Percentiles rank a stretch among this genome's conserved stretches.
Conservation (phyloP, 768 basidiomycete genomes). For the Russula sp. region DNA sequence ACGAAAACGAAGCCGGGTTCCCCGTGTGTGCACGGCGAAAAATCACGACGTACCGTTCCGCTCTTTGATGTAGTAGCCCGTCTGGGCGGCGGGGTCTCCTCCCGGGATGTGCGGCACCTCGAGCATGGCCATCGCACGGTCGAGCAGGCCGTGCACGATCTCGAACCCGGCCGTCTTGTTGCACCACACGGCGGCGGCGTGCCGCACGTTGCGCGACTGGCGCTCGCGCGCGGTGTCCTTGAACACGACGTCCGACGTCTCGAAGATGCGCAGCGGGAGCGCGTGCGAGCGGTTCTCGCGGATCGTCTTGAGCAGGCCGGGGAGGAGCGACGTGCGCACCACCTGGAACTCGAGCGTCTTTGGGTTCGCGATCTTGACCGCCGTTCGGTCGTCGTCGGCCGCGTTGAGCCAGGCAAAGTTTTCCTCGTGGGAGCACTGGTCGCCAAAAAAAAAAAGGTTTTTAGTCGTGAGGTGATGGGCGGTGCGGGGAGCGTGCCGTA, state of each 20-base stretch:
- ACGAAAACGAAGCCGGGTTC: too few relatives aligned
- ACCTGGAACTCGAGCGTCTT: slow-evolving; percentile 98
- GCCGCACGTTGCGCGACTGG: slow-evolving; percentile 81
- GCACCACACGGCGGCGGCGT: slow-evolving; percentile 90
- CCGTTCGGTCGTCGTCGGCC: slow-evolving; percentile 70
- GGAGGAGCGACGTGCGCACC: slow-evolving; percentile 91
- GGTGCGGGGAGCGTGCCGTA: too few relatives aligned
- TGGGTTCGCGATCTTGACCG: slow-evolving; percentile 92
- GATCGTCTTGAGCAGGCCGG: slow-evolving; percentile 93
- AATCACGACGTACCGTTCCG: slow-evolving; percentile 50
- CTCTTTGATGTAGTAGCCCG: slow-evolving; percentile 91
- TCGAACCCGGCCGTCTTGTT: slow-evolving; percentile 97
- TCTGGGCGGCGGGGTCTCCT: slow-evolving; percentile 46
- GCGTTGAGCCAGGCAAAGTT: slow-evolving; percentile 94
- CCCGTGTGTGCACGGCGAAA: background rate
- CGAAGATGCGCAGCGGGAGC: slow-evolving; percentile 90
- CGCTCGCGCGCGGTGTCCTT: slow-evolving; percentile 76
- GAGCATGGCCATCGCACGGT: slow-evolving; percentile 93
- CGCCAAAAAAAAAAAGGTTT: background rate
- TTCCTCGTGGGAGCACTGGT: slow-evolving; percentile 95
- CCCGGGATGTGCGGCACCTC: slow-evolving; percentile 77
- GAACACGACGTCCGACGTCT: slow-evolving; percentile 88
- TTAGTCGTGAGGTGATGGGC: background rate
- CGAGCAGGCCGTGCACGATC: slow-evolving; percentile 89
- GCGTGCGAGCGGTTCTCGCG: slow-evolving; percentile 94